Percentiles rank a stretch among this genome's conserved stretches.
These are phyloP conservation scores for Marsdenia floribunda DNA, from an alignment of 257 asterid species.

Conservation along the genomic window DNA sequence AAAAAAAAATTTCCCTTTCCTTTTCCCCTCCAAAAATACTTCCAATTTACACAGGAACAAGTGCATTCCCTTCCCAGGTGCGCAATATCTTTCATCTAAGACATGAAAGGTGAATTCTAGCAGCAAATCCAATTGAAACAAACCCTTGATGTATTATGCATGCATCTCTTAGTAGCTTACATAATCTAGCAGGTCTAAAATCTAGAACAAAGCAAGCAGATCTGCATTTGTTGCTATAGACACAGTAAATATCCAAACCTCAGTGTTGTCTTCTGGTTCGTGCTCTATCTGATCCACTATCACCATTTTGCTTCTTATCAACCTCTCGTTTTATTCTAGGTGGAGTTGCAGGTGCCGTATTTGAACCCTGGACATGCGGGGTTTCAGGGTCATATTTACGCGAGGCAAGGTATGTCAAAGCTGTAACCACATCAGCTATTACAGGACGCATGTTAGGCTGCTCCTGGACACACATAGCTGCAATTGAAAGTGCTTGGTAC, in stretches of 20 bases:
- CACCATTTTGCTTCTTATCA: constrained; percentile 31
- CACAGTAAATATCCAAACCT: constrained; percentile 7
- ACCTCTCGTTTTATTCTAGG: constrained; percentile 42
- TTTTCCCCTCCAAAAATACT: not conserved
- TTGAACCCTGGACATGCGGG: constrained; percentile 37
- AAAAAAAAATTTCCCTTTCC: not conserved
- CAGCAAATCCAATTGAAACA: too few relatives aligned
- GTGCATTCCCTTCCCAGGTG: not conserved
- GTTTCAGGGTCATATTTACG: constrained; percentile 50
- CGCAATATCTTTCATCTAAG: not conserved
- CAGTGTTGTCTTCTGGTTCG: constrained; percentile 20
- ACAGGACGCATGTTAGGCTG: constrained; percentile 68
- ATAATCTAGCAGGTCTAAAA: not conserved
- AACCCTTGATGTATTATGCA: not conserved
- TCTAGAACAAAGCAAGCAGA: not conserved
- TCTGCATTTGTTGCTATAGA: not conserved
- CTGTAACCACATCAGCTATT: constrained; percentile 86
- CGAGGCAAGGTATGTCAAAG: constrained; percentile 67
- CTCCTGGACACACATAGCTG: constrained; percentile 92
- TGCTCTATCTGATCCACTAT: constrained; percentile 29
- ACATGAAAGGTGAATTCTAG: not conserved
- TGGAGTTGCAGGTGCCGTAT: constrained; percentile 48
- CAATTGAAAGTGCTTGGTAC: constrained; percentile 80
- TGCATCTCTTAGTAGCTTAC: not conserved
- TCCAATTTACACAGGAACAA: not conserved